Base-by-base conservation (phyloP, 1,284 basidiomycete species). In the Rhodotorula sp. region DNA sequence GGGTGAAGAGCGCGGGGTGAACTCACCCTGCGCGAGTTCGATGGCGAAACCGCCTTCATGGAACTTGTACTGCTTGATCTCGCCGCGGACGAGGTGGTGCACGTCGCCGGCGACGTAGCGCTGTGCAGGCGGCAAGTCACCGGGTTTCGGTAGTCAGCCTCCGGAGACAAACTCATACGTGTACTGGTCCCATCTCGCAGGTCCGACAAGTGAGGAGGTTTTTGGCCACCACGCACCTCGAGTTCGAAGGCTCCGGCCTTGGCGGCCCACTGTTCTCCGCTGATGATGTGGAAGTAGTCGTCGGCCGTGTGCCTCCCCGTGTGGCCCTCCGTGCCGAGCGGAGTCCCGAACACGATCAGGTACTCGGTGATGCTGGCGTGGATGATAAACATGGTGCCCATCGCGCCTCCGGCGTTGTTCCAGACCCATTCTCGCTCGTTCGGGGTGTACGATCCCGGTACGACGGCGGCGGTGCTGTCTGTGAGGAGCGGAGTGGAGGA, bases 311-410 rank as follows among this genome's bases (percentile, higher is more conserved):
- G 95, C 68, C 95, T 79, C 5, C 95, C 95, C 8, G 89, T 88
- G 81, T 99, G 97, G 7, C 95, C 95, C 82, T 99, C 95, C 3
- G 95, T 99, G 19, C 95, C 95, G 14, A 97, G 84, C 0, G 95
- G 93, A 0, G 93, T 95, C 6, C 95, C 95, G 78, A 99, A 99
- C 79, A 99, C 90, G 83, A 86, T 86, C 56, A 86, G 78, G 77
- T 86, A 86, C 85, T 95, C 93, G 14, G 93, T 95, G 78, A 97
- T 70, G 48, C 63, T 68, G 2, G 78, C 77, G 59, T 89, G 81
- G 87, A 99, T 91, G 82, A 98, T 87, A 82, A 93, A 97, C 95
- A 99, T 98, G 58, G 89, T 89, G 58, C 84, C 95, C 95, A 98
- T 99, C 1, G 97, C 95, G 65, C 97, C 95, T 26, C 95, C 95